Conservation (phyloP, 192 early-diverging fungal genomes). For the Coemansia aciculifera region DNA sequence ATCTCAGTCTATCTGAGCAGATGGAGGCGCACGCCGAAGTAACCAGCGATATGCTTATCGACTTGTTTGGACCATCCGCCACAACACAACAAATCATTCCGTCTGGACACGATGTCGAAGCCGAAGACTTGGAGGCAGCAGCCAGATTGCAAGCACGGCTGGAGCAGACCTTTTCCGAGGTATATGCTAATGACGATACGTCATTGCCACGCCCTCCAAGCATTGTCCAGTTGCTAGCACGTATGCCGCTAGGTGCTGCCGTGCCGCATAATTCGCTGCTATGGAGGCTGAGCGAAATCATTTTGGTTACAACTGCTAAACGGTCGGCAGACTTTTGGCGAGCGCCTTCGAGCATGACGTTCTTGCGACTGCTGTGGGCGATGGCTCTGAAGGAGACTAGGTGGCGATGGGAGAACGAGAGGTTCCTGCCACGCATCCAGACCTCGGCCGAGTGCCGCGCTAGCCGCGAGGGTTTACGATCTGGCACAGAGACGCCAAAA, state of each 20-base stretch:
- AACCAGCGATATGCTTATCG: constrained; percentile 49
- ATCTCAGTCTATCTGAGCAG: constrained; percentile 39
- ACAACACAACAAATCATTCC: constrained; percentile 17
- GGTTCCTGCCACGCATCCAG: constrained; percentile 57
- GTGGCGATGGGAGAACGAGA: constrained; percentile 63
- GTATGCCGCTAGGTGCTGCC: constrained; percentile 44
- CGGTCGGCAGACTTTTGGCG: constrained; percentile 47
- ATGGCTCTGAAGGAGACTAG: constrained; percentile 63
- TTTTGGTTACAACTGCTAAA: constrained; percentile 43
- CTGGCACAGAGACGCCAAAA: constrained; percentile 19
- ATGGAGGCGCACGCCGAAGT: constrained; percentile 46
- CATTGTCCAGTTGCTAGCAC: constrained; percentile 30
- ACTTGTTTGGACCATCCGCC: constrained; percentile 36
- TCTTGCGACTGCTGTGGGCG: constrained; percentile 68
- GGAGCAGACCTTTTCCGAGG: constrained; percentile 23
- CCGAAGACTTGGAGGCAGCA: constrained; percentile 10
- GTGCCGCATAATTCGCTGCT: constrained; percentile 48
- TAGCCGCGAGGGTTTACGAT: not conserved
- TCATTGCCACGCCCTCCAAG: constrained; percentile 10
- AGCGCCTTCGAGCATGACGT: constrained; percentile 62
- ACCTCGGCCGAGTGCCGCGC: constrained; percentile 28
- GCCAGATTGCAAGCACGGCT: constrained; percentile 9
- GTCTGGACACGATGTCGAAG: constrained; percentile 17
- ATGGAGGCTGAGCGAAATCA: constrained; percentile 50
- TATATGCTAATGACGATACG: constrained; percentile 10